These are phyloP conservation scores for Fomitopsis betulina DNA, from an alignment of 1,284 basidiomycete species.

Conservation along the genomic window DNA sequence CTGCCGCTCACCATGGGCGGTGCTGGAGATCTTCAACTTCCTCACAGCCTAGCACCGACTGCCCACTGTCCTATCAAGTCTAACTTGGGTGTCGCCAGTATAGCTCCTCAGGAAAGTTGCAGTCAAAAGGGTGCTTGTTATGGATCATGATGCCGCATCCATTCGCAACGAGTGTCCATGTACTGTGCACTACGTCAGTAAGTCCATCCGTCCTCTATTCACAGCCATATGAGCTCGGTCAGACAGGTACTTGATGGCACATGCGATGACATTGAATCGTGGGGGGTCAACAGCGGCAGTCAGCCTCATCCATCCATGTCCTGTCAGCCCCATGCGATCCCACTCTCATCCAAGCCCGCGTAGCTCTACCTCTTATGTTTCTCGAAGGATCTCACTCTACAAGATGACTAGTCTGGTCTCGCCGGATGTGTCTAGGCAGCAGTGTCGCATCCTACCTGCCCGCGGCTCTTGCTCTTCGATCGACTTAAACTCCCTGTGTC, in stretches of 20 bases:
- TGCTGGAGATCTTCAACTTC: not conserved
- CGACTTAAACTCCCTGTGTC: slow-evolving; percentile 14
- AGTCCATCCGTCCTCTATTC: too few relatives aligned
- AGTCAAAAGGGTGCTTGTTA: too few relatives aligned
- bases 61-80: not conserved
- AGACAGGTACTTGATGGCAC: too few relatives aligned
- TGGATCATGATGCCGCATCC: too few relatives aligned
- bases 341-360: not conserved
- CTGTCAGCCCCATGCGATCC: not conserved
- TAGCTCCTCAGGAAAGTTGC: too few relatives aligned
- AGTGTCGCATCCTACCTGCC: not conserved
- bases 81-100: too few relatives aligned
- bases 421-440: not conserved
- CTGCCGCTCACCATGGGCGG: not conserved
- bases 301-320: not conserved
- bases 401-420: not conserved
- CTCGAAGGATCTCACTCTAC: not conserved
- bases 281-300: not conserved
- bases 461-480: slow-evolving; percentile 14
- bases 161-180: too few relatives aligned
- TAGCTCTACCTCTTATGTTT: not conserved
- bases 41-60: not conserved
- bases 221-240: too few relatives aligned
- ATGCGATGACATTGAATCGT: too few relatives aligned
- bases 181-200: too few relatives aligned